phyloP scores from a whole-genome alignment of 257 asterid species.

The Handroanthus guayacan region DNA sequence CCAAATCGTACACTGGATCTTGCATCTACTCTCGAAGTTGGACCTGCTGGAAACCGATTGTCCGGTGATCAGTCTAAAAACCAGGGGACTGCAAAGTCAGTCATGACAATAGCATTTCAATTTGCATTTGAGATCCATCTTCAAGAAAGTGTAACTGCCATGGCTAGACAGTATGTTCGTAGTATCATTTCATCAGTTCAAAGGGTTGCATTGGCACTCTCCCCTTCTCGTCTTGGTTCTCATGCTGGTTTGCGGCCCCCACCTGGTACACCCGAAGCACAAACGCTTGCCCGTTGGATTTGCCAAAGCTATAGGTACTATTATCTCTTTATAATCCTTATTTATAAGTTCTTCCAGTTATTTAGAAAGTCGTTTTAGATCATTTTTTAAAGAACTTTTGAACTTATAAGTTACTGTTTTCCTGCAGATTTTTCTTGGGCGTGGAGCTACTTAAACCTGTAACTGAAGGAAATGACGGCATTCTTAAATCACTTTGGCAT shows the following conservation, averaged over 20 bases:
- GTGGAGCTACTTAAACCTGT: conserved; percentile 77
- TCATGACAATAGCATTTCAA: conserved; percentile 96
- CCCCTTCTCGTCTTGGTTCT: conserved; percentile 71
- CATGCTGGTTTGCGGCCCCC: conserved; percentile 60
- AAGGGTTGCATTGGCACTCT: conserved; percentile 90
- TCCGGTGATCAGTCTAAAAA: conserved; percentile 53
- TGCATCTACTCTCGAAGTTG: conserved; percentile 90
- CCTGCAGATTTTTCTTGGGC: conserved; percentile 80
- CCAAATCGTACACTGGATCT: conserved; percentile 94
- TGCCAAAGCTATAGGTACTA: conserved; percentile 89
- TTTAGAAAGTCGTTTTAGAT: not conserved
- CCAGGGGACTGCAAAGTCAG: conserved; percentile 64
- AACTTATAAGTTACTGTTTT: not conserved
- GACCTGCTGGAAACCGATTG: conserved; percentile 57
- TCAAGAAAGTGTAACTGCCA: conserved; percentile 80
- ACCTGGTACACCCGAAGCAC: conserved; percentile 88
- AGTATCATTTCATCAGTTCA: conserved; percentile 93
- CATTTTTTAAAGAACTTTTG: not conserved
- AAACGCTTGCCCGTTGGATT: conserved; percentile 88
- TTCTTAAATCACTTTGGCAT: conserved; percentile 88
- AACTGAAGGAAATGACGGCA: conserved; percentile 66
- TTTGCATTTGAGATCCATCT: conserved; percentile 89
- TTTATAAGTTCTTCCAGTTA: not conserved
- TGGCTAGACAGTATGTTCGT: conserved; percentile 96
- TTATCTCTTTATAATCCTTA: not conserved